A percentile compares a stretch with the other conserved stretches of the same genome.
phyloP scores from a whole-genome alignment of 345 rosid species.

The Triadica sebifera region DNA sequence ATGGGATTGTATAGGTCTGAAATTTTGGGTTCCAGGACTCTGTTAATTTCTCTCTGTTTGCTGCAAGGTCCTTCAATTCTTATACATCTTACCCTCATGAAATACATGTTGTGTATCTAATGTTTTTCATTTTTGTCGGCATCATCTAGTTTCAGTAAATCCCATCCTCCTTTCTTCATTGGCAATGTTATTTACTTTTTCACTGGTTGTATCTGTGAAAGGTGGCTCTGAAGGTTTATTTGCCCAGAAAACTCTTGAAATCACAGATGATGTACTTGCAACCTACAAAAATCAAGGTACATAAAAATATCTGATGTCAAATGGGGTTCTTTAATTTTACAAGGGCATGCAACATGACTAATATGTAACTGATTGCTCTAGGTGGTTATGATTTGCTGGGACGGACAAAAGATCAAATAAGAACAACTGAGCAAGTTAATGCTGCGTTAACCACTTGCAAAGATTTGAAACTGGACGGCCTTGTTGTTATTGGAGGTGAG shows the following conservation, averaged over 20 bases:
- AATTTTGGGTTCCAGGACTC: not conserved
- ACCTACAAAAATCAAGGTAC: constrained; percentile 97
- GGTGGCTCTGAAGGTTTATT: constrained; percentile 99
- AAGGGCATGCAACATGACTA: constrained; percentile 14
- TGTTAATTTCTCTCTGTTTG: not conserved
- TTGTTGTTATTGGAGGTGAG: constrained; percentile 93
- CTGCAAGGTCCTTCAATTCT: not conserved
- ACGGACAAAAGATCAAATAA: constrained; percentile 94
- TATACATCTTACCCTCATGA: not conserved
- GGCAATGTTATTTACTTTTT: not conserved
- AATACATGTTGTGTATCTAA: not conserved
- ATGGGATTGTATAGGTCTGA: not conserved
- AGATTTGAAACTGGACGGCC: constrained; percentile 87
- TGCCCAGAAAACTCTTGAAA: constrained; percentile 87
- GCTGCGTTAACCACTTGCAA: constrained; percentile 81
- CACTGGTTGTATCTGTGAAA: constrained; percentile 19
- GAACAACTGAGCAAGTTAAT: constrained; percentile 92
- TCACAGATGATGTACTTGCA: constrained; percentile 70
- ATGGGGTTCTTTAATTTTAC: constrained; percentile 13
- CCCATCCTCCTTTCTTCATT: not conserved
- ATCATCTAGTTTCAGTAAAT: not conserved
- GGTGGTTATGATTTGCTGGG: constrained; percentile 98
- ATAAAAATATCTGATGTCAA: constrained; percentile 9
- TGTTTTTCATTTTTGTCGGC: not conserved
- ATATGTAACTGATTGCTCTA: constrained; percentile 25